Base-by-base conservation (phyloP, 257 asterid species). In the Echites panduratus region DNA sequence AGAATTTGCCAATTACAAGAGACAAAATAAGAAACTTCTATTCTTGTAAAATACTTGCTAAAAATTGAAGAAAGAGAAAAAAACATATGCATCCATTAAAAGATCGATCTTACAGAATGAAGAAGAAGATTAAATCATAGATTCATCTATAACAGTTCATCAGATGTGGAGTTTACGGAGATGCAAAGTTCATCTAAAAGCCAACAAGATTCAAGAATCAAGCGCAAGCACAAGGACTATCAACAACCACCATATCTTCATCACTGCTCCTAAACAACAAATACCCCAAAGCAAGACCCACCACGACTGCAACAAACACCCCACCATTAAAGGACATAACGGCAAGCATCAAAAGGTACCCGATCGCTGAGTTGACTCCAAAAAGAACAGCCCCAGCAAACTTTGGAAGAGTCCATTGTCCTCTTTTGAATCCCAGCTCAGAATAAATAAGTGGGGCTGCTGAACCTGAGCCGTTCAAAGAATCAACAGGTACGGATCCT, bases 281-380 rank as follows among this genome's bases (percentile, higher is more conserved):
- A 71, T 89, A 90, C 0, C 98, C 98, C 12, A 81, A 78, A 62
- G 81, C 89, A 40, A 92, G 84, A 4, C 98, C 97, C 68, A 82
- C 75, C 66, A 89, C 90, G 59, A 87, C 84, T 14, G 96, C 96
- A 17, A 87, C 44, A 53, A 92, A 85, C 7, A 92, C 97, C 32
- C 98, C 98, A 54, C 79, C 97, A 79, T 92, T 92, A 74, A 87
- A 92, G 5, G 98, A 90, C 98, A 92, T 92, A 59, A 92, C 70
- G 64, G 97, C 96, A 64, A 92, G 82, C 98, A 92, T 92, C 90
- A 90, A 62, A 9, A 88, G 62, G 50, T 92, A 92, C 1, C 98
- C 98, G 77, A 92, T 87, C 66, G 91, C 97, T 0, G 98, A 84
- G 74, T 90, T 89, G 22, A 92, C 53, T 47, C 89, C 92, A 64